Conservation (phyloP, 352 stramenopile species). For the Pilasporangium apinafurcum region DNA sequence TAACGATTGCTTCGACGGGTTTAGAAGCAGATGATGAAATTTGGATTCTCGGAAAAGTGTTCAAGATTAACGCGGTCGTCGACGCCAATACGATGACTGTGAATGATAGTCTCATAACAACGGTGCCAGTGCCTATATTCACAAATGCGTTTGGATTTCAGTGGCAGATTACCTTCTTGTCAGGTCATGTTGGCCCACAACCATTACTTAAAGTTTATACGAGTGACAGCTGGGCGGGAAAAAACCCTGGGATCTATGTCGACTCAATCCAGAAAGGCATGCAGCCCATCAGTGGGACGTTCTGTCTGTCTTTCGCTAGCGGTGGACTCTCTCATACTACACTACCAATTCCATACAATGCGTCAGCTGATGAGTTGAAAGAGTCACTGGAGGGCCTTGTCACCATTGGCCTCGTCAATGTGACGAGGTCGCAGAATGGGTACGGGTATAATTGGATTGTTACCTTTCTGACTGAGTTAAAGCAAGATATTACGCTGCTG, state of each 20-base stretch:
- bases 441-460: constrained; percentile 95
- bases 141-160: constrained; percentile 53
- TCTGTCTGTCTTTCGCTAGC: constrained; percentile 70
- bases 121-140: constrained; percentile 56
- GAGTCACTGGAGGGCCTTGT: constrained; percentile 84
- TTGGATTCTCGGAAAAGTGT: constrained; percentile 45
- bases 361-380: constrained; percentile 78
- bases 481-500: constrained; percentile 72
- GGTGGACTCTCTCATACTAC: constrained; percentile 81
- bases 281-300: constrained; percentile 90
- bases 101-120: constrained; percentile 8
- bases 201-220: constrained; percentile 76
- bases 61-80: constrained; percentile 17
- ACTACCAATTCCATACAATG: constrained; percentile 78
- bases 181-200: constrained; percentile 79
- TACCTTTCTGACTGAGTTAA: constrained; percentile 89
- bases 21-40: constrained; percentile 27
- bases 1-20: constrained; percentile 9
- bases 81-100: constrained; percentile 8
- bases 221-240: constrained; percentile 91
- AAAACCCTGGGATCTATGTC: constrained; percentile 88
- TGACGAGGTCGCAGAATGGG: constrained; percentile 85
- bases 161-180: constrained; percentile 74
- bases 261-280: constrained; percentile 77
- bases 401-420: constrained; percentile 85